Evolutionary conservation across 768 basidiomycete genomes (phyloP), one percentile per base, ranked within the genome.

Genomic region (Pisolithus marmoratus): DNA sequence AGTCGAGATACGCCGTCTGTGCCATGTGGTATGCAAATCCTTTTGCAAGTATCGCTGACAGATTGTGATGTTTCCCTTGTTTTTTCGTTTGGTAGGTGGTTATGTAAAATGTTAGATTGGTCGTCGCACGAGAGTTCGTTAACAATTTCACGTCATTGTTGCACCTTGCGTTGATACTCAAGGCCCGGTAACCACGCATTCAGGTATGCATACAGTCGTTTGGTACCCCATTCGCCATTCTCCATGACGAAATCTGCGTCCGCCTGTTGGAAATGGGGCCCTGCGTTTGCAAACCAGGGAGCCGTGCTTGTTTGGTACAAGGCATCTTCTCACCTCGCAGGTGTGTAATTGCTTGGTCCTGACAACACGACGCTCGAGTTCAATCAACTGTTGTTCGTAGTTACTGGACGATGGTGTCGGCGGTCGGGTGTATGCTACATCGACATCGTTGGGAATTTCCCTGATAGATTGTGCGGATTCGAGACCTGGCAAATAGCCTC

Each of bases 141-240:
- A 77, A 20, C 0, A 79, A 52, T 45, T 79, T 78, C 0, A 42
- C 41, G 50, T 80, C 72, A 48, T 77, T 69, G 51, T 80, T 79
- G 51, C 69, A 74, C 0, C 62, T 54, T 0, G 49, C 47, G 26
- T 59, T 55, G 4, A 27, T 27, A 9, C 27, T 27, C 27, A 27
- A 27, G 6, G 27, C 27, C 1, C n/a, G 27, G 27, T 27, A 9
- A 5, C 27, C 27, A 27, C 9, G 27, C 27, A 27, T 27, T 27
- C 27, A 27, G 6, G 27, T 27, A 27, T 27, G 27, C 7, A 27
- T 27, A 9, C 27, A 27, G 27, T 7, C 27, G 6, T 9, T 27
- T 27, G 7, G 9, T 9, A 5, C 27, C 27, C 27, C 27, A 27
- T 27, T 27, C 27, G 7, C 27, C 27, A 1, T 27, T 27, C 7